A percentile compares a stretch with the other conserved stretches of the same genome.
phyloP scores from a whole-genome alignment of 306 rosid species.

The Quercus aquifolioides region DNA sequence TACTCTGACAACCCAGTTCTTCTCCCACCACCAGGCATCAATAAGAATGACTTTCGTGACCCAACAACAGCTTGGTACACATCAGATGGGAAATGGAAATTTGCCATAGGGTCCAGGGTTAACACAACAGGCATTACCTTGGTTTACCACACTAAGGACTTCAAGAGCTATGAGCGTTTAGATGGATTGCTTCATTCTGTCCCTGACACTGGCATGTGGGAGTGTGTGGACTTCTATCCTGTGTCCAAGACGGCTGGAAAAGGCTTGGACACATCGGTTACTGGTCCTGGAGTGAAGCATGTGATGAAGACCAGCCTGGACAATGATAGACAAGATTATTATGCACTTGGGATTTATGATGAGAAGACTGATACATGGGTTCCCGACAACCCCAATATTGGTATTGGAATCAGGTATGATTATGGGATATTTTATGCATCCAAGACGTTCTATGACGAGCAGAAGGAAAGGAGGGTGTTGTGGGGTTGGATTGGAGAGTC shows the following conservation, averaged over 20 bases:
- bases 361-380: constrained; percentile 49
- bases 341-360: constrained; percentile 67
- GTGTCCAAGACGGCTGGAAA: constrained; percentile 29
- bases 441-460: constrained; percentile 67
- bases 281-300: constrained; percentile 59
- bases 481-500: constrained; percentile 95
- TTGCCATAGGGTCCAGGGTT: constrained; percentile 64
- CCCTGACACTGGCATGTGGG: constrained; percentile 86
- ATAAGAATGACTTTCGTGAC: constrained; percentile 68
- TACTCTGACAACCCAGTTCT: constrained; percentile 69
- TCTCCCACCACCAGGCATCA: constrained; percentile 61
- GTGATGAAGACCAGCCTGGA: constrained; percentile 79
- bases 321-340: constrained; percentile 73
- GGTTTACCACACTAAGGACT: constrained; percentile 66
- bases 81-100: constrained; percentile 71
- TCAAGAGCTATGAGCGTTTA: constrained; percentile 45
- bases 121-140: constrained; percentile 68
- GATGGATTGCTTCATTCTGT: constrained; percentile 60
- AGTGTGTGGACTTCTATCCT: constrained; percentile 81
- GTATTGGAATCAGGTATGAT: constrained; percentile 73
- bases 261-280: constrained; percentile 59
- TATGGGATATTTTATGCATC: constrained; percentile 83
- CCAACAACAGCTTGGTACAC: constrained; percentile 92
- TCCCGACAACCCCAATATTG: constrained; percentile 52
- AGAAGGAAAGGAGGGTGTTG: constrained; percentile 61